These are phyloP conservation scores for Fusarium compactum DNA, from an alignment of 2,329 filamentous ascomycete species.

Conservation along the genomic window DNA sequence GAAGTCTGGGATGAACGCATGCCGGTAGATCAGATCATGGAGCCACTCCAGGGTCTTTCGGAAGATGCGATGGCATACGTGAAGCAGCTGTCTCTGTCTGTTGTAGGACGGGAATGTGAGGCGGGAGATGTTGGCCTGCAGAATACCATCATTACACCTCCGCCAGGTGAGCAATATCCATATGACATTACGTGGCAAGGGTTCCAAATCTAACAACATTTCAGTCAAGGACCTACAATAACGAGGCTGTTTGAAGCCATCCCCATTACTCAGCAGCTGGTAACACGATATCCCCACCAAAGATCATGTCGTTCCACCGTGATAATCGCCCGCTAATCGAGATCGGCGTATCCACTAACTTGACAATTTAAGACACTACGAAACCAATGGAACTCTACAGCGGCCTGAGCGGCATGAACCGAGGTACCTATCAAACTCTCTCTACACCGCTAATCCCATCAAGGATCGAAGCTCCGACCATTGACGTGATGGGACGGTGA, in stretches of 20 bases:
- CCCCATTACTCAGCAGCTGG: background rate
- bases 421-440: background rate
- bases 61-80: background rate
- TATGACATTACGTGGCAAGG: too few species aligned
- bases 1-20: background rate
- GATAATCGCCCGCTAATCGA: background rate
- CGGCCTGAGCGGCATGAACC: background rate
- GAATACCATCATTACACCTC: background rate
- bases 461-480: constrained; percentile 1
- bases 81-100: background rate
- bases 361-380: background rate
- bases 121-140: background rate
- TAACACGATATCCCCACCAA: background rate
- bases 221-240: background rate
- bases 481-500: constrained; percentile 3
- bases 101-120: background rate
- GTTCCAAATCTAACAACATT: background rate
- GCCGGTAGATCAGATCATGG: background rate
- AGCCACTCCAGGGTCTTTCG: background rate
- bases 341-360: background rate
- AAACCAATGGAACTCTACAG: background rate
- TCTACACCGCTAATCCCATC: constrained; percentile 26
- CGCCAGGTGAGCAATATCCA: background rate
- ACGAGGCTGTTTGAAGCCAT: too few species aligned
- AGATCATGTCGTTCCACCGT: background rate